Base-by-base conservation (phyloP, 441 rosid genomes). In the Macaranga tanarius region DNA sequence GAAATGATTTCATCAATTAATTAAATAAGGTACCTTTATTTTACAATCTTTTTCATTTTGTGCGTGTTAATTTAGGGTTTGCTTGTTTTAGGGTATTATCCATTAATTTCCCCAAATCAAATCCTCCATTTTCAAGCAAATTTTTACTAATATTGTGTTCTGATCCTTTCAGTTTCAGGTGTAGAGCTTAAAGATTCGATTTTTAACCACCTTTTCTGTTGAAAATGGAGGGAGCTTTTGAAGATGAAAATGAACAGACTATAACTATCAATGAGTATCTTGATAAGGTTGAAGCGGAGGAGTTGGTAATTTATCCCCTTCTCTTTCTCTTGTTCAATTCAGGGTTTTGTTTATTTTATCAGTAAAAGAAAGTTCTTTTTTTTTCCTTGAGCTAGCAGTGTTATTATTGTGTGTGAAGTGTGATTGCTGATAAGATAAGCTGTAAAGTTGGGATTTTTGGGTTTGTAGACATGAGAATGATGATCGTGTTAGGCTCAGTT, bases 261-360 rank as follows among this genome's bases (percentile, higher is more conserved):
- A 61, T 89, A 23, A 79, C 96, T 48, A 89, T 92, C 73, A 52
- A 85, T 12, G 98, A 92, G 77, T 92, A 90, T 69, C 88, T 92
- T 64, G 73, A 89, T 60, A 76, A 84, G 38, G 85, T 91, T 59
- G 95, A 92, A 73, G 95, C 86, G 0, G 88, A 90, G 83, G 96
- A 90, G 77, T 81, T 92, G 87, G 98, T 92, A 83, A 75, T 13
- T 5, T 34, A 13, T 5, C 47, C 44, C 66, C 70, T 26, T 70
- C 38, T 56, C 44, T 54, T 69, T 61, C 8, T 13, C 1, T 25
- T 0, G 45, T 63, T 56, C 15, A 28, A 31, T 77, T 74, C 34
- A 26, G 59, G 77, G 55, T 72, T 72, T 74, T 57, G 17, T 23
- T 52, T 12, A 15, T 42, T 15, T 38, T 31, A 31, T 31, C 38